Evolutionary conservation across 2,329 filamentous ascomycete genomes (phyloP).

Genomic region (Cylindrodendrum hubeiense): DNA sequence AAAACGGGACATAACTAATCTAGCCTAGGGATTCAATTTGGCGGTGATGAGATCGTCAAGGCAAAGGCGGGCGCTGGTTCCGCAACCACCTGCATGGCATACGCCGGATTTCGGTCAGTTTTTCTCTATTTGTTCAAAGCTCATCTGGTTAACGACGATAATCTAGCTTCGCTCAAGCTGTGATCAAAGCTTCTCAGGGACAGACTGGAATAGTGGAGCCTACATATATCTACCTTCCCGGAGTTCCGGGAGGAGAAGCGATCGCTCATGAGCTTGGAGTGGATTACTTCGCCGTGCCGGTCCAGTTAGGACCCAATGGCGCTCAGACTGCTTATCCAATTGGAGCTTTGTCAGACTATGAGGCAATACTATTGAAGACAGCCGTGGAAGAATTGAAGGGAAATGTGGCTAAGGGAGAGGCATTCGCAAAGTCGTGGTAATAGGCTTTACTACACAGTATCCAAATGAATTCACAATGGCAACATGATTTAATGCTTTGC

Average conservation of each 20-base stretch:
- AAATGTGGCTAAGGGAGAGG: background rate
- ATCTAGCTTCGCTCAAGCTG: slow-evolving; percentile 67
- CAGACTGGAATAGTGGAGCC: slow-evolving; percentile 77
- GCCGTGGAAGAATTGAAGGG: background rate
- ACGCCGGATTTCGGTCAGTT: slow-evolving; percentile 58
- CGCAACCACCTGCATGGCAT: slow-evolving; percentile 88
- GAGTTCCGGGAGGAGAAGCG: slow-evolving; percentile 78
- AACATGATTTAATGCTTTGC: too few relatives aligned
- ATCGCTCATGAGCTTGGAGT: slow-evolving; percentile 69
- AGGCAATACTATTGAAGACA: background rate
- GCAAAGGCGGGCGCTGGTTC: slow-evolving; percentile 87
- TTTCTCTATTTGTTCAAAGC: background rate
- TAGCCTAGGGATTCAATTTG: slow-evolving; percentile 73
- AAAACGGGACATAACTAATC: background rate
- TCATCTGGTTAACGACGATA: background rate
- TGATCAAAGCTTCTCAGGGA: slow-evolving; percentile 79
- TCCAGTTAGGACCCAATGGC: background rate
- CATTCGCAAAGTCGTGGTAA: background rate
- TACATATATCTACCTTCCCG: slow-evolving; percentile 72
- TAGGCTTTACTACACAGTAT: background rate
- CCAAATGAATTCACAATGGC: too few relatives aligned
- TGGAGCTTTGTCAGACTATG: background rate
- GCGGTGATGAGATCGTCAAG: slow-evolving; percentile 87
- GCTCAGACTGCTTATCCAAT: background rate
- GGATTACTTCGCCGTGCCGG: slow-evolving; percentile 57